phyloP scores from a whole-genome alignment of 192 early-diverging fungal genomes.

The Umbelopsis vinacea region DNA sequence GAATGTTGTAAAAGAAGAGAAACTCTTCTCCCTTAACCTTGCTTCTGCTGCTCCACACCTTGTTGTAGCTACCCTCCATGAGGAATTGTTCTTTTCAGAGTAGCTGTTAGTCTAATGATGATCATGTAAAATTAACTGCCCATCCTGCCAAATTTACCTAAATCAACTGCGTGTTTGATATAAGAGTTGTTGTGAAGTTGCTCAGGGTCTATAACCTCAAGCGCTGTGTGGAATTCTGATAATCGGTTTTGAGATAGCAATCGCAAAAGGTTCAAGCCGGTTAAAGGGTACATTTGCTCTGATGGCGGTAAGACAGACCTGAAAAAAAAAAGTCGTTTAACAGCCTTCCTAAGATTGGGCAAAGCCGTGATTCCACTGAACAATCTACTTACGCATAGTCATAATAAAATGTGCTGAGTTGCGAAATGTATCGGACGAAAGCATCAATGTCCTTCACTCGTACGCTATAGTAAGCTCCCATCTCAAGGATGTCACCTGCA shows the following conservation, averaged over 20 bases:
- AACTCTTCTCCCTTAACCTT: conserved; percentile 93
- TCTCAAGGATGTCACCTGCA: conserved; percentile 85
- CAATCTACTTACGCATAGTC: conserved; percentile 65
- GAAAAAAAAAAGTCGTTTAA: neutral
- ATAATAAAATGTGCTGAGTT: conserved; percentile 88
- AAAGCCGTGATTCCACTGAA: neutral
- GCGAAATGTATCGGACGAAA: conserved; percentile 96
- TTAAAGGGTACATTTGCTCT: conserved; percentile 82
- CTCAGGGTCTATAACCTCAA: conserved; percentile 87
- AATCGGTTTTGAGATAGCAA: conserved; percentile 93
- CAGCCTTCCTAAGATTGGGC: neutral
- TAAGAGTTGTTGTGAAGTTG: conserved; percentile 80
- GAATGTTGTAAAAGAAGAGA: conserved; percentile 91
- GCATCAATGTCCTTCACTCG: conserved; percentile 84
- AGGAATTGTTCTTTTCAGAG: conserved; percentile 79
- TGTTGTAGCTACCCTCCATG: conserved; percentile 98
- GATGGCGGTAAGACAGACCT: conserved; percentile 70
- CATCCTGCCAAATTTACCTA: conserved; percentile 42
- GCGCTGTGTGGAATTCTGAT: conserved; percentile 98
- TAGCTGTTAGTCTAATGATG: neutral
- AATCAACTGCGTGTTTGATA: conserved; percentile 89
- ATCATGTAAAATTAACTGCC: neutral
- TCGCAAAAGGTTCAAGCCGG: conserved; percentile 92
- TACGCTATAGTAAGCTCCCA: conserved; percentile 88
- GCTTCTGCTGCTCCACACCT: conserved; percentile 90